Conservation (phyloP, 768 basidiomycete genomes). For the Tricholoma saponaceum region DNA sequence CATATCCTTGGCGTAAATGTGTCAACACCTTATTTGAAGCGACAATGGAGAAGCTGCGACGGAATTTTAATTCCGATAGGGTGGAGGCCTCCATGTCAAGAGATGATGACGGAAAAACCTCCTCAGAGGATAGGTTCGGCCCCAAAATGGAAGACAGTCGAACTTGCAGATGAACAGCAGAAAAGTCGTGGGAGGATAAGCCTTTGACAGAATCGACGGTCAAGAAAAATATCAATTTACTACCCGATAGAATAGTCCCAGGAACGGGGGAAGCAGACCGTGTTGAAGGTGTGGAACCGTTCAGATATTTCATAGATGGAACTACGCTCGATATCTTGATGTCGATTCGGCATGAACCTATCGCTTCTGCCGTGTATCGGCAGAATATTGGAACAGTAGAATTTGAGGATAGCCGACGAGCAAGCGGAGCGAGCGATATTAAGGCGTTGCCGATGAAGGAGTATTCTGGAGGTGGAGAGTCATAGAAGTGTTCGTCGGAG, state of each 20-base stretch:
- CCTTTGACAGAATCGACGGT: slow-evolving; percentile 88
- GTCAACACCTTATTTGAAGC: slow-evolving; percentile 68
- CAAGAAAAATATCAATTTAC: slow-evolving; percentile 81
- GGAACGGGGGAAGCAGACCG: slow-evolving; percentile 75
- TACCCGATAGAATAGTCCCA: slow-evolving; percentile 62
- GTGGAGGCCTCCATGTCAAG: slow-evolving; percentile 71
- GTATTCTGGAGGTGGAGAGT: slow-evolving; percentile 81
- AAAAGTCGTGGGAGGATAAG: slow-evolving; percentile 86
- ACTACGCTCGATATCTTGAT: slow-evolving; percentile 76
- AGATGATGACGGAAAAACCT: slow-evolving; percentile 72
- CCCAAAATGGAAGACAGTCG: slow-evolving; percentile 87
- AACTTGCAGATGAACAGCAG: slow-evolving; percentile 80
- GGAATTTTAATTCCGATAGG: slow-evolving; percentile 78
- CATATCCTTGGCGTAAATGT: slow-evolving; percentile 74
- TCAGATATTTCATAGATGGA: slow-evolving; percentile 52
- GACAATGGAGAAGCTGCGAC: slow-evolving; percentile 76
- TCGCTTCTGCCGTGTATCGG: slow-evolving; percentile 91
- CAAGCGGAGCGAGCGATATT: slow-evolving; percentile 77
- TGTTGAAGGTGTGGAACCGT: slow-evolving; percentile 62
- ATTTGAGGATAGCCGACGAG: slow-evolving; percentile 67
- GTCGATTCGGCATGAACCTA: slow-evolving; percentile 88
- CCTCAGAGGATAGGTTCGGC: slow-evolving; percentile 62
- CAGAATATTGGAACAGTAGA: slow-evolving; percentile 89
- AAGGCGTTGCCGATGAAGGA: slow-evolving; percentile 91
- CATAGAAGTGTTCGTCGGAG: slow-evolving; percentile 89